These are phyloP conservation scores for Umbelopsis isabellina DNA, from an alignment of 192 early-diverging fungal species.

Conservation along the genomic window DNA sequence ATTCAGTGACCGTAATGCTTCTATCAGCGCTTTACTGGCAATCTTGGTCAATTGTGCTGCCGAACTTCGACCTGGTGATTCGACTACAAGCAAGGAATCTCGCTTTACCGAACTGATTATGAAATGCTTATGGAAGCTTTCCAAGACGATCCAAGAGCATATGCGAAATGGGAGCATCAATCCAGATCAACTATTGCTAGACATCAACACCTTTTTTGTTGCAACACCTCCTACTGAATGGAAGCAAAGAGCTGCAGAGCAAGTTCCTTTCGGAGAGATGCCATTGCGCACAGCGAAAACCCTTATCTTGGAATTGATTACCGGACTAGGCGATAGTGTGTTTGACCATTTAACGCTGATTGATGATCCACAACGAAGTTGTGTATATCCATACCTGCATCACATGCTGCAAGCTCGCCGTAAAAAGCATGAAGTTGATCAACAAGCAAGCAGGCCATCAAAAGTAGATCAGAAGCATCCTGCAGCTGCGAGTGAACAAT, in stretches of 20 bases:
- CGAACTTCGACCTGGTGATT: slow-evolving; percentile 52
- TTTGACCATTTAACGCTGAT: slow-evolving; percentile 65
- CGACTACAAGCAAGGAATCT: slow-evolving; percentile 52
- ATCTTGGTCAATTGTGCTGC: slow-evolving; percentile 66
- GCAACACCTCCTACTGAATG: slow-evolving; percentile 84
- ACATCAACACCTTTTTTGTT: slow-evolving; percentile 83
- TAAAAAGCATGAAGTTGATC: slow-evolving; percentile 36
- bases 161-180: slow-evolving; percentile 62
- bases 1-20: slow-evolving; percentile 77
- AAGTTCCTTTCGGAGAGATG: slow-evolving; percentile 85
- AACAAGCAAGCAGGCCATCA: slow-evolving; percentile 14
- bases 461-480: not conserved
- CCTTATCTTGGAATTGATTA: slow-evolving; percentile 76
- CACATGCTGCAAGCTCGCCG: slow-evolving; percentile 57
- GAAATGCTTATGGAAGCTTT: slow-evolving; percentile 97
- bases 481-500: not conserved
- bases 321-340: slow-evolving; percentile 63
- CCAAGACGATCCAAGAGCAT: slow-evolving; percentile 81
- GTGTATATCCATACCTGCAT: slow-evolving; percentile 66
- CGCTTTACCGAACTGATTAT: slow-evolving; percentile 89
- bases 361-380: slow-evolving; percentile 62
- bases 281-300: slow-evolving; percentile 96
- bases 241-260: slow-evolving; percentile 77
- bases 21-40: slow-evolving; percentile 68
- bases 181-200: slow-evolving; percentile 69